Conservation (phyloP, 306 rosid genomes). For the Dalbergia cultrata region DNA sequence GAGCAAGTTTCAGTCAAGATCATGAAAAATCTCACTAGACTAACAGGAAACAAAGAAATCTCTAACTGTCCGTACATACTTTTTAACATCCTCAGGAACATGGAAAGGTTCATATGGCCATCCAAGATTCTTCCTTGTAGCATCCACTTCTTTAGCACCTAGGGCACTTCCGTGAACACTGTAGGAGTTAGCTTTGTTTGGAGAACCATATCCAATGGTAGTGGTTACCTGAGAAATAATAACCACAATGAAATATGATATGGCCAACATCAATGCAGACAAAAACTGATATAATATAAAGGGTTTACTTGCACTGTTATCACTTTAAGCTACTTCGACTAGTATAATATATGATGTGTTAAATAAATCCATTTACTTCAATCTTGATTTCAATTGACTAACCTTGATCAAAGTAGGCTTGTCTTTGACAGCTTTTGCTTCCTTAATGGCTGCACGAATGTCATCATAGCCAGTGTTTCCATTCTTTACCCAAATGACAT, state of each 20-base stretch:
- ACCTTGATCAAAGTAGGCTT: conserved; percentile 97
- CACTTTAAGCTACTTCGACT: conserved; percentile 8
- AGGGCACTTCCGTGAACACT: conserved; percentile 95
- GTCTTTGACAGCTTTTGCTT: conserved; percentile 96
- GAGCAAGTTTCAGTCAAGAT: conserved; percentile 40
- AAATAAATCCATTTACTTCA: conserved; percentile 31
- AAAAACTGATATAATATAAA: conserved; percentile 11
- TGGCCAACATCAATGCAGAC: conserved; percentile 14
- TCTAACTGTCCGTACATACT: conserved; percentile 58
- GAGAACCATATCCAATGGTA: conserved; percentile 97
- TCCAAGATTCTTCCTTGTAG: conserved; percentile 95
- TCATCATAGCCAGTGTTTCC: conserved; percentile 98
- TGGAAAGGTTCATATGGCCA: conserved; percentile 99
- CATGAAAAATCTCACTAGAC: conserved; percentile 40
- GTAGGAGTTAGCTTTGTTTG: conserved; percentile 94
- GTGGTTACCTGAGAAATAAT: conserved; percentile 81
- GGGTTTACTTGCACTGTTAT: conserved; percentile 22
- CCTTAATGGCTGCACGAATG: conserved; percentile 96
- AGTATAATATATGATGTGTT: conserved; percentile 4
- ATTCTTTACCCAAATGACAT: conserved; percentile 97
- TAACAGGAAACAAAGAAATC: conserved; percentile 18
- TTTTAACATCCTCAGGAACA: conserved; percentile 95
- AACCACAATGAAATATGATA: conserved; percentile 14
- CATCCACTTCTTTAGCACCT: conserved; percentile 98
- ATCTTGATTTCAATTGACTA: conserved; percentile 42